Evolutionary conservation across 345 rosid species (phyloP), one percentile per base, ranked within the genome.

Genomic region (Moricandia moricandioides): DNA sequence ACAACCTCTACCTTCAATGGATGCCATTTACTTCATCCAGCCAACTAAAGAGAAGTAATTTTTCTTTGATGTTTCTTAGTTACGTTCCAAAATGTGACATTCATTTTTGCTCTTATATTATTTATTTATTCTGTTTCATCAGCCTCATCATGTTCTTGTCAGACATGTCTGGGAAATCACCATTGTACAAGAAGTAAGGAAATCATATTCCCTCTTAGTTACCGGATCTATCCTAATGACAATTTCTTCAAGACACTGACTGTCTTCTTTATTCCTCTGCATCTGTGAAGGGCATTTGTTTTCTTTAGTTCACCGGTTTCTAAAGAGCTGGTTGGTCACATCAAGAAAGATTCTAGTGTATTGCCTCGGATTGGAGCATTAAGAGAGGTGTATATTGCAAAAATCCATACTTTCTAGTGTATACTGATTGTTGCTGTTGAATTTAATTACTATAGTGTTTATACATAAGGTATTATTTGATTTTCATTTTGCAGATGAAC

Each of bases 241-340:
- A 43, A 59, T 29, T n/a, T 72, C 34, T 31, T 51, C 8, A 21
- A 51, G 45, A 4, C 52, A 61, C 70, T 77, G 34, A 54, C 66
- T 52, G 52, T 70, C 40, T 60, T 66, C 75, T 73, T 73, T 76
- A 13, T 72, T 76, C 51, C 49, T 61, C 69, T 62, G 72, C 70
- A 65, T 83, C 56, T 76, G 74, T 80, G 76, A 75, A 96, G 99
- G 95, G 99, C 98, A 57, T 96, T 82, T 82, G 96, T 96, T 78
- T 96, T 89, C 96, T 96, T 96, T 75, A 96, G 98, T 76, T 96
- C 99, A 71, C 87, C 98, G 1, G 81, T 96, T 81, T 80, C 99
- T 67, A 88, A 81, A 73, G 99, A 92, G 62, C 73, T 96, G 73
- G 92, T 96, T 59, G 69, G 88, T 71, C 87, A 87, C 66, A 87